A percentile compares a stretch with the other conserved stretches of the same genome.
phyloP scores from a whole-genome alignment of 1,284 basidiomycete species.

The Omphalotus olearius region DNA sequence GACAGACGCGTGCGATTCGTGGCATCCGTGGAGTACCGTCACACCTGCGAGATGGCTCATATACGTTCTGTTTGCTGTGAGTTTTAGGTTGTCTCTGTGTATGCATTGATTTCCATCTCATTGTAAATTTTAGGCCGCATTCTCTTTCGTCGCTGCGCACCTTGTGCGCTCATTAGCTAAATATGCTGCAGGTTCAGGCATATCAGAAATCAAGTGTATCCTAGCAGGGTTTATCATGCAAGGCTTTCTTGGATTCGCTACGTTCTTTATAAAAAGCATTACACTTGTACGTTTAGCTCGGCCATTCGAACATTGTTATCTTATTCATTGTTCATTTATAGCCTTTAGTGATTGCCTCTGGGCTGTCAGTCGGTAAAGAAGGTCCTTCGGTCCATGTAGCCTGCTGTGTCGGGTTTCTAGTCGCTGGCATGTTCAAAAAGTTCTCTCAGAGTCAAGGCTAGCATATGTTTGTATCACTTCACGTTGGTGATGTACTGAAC shows the following conservation, averaged over 20 bases:
- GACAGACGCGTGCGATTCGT: conserved; percentile 83
- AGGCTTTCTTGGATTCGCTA: conserved; percentile 87
- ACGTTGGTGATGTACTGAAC: conserved; percentile 12
- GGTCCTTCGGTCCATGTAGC: conserved; percentile 98
- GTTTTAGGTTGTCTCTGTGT: too few relatives aligned
- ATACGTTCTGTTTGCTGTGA: conserved; percentile 86
- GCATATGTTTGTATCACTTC: conserved; percentile 20
- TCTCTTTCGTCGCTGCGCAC: conserved; percentile 83
- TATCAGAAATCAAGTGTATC: conserved; percentile 99
- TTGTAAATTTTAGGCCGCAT: conserved; percentile 48
- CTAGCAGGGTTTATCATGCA: conserved; percentile 97
- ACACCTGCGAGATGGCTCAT: conserved; percentile 76
- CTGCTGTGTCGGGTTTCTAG: conserved; percentile 87
- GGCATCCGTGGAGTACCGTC: conserved; percentile 88
- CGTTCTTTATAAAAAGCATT: conserved; percentile 88
- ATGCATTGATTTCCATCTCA: too few relatives aligned
- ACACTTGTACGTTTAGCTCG: conserved; percentile 65
- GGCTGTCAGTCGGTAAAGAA: conserved; percentile 96
- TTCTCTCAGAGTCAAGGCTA: conserved; percentile 87
- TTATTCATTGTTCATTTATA: conserved; percentile 27
- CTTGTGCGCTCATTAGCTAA: conserved; percentile 88
- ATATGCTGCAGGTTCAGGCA: conserved; percentile 97
- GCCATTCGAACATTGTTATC: neutral
- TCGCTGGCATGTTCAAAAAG: conserved; percentile 77
- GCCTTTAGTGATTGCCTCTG: conserved; percentile 97